Percentiles rank a stretch among this genome's conserved stretches.
These are phyloP conservation scores for Fusarium verticillioides DNA, from an alignment of 2,329 filamentous ascomycete species.

Conservation along the genomic window DNA sequence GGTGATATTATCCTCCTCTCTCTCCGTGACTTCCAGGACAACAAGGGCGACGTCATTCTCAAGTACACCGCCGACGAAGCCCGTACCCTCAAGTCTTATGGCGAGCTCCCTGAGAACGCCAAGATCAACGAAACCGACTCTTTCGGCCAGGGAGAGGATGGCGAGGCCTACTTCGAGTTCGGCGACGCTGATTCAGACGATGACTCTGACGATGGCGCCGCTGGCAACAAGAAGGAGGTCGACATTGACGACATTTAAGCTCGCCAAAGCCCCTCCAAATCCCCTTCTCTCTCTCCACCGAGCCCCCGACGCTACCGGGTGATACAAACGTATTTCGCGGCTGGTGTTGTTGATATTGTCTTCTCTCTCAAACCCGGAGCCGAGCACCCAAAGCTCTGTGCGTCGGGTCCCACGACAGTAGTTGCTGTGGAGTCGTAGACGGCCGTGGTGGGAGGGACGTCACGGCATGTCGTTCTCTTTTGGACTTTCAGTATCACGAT, in stretches of 20 bases:
- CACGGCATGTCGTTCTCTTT: slow-evolving; percentile 54
- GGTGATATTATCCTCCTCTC: slow-evolving; percentile 92
- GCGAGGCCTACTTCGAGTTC: slow-evolving; percentile 98
- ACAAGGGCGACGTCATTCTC: slow-evolving; percentile 96
- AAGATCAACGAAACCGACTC: slow-evolving; percentile 99
- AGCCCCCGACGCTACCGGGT: slow-evolving; percentile 38
- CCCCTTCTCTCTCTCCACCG: slow-evolving; percentile 31
- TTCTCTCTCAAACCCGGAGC: slow-evolving; percentile 69
- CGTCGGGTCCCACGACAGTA: slow-evolving; percentile 60
- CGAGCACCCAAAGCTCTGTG: slow-evolving; percentile 16
- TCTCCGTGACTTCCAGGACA: slow-evolving; percentile 91
- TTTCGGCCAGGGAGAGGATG: slow-evolving; percentile 89
- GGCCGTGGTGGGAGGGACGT: slow-evolving; percentile 72
- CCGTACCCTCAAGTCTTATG: slow-evolving; percentile 93
- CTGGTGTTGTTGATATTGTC: slow-evolving; percentile 62
- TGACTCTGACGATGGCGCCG: slow-evolving; percentile 64
- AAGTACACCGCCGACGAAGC: slow-evolving; percentile 98
- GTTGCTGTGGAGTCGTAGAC: slow-evolving; percentile 51
- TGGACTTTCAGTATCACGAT: slow-evolving; percentile 28
- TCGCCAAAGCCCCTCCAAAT: not conserved
- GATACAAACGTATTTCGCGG: slow-evolving; percentile 4
- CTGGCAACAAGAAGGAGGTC: slow-evolving; percentile 77
- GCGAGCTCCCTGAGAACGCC: slow-evolving; percentile 94
- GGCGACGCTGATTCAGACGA: slow-evolving; percentile 83
- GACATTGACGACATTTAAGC: slow-evolving; percentile 94